Evolutionary conservation across 2,329 filamentous ascomycete genomes (phyloP).

Genomic region (Trichocomaceae sp.): DNA sequence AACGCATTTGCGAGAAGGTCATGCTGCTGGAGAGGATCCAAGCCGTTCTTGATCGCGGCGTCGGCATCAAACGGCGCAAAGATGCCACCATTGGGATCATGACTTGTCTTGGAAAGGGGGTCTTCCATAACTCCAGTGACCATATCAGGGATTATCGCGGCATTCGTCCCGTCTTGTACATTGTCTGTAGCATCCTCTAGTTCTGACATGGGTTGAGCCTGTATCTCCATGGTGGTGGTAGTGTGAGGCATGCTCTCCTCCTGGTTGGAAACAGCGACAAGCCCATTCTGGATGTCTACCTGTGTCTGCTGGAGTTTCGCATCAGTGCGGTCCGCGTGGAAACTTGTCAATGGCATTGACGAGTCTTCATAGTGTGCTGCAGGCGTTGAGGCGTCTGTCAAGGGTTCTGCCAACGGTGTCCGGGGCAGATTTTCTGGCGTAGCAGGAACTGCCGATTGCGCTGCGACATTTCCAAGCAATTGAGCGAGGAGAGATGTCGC

Average conservation of each 20-base stretch:
- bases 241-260: not conserved
- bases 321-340: not conserved
- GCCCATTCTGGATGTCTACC: not conserved
- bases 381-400: conserved; percentile 13
- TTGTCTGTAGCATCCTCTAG: not conserved
- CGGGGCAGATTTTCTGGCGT: conserved; percentile 13
- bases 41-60: conserved; percentile 26
- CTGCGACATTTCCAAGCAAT: conserved; percentile 29
- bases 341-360: not conserved
- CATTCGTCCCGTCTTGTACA: not conserved
- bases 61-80: conserved; percentile 31
- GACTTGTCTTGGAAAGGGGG: conserved; percentile 24
- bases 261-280: conserved; percentile 1
- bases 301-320: not conserved
- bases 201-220: not conserved
- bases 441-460: conserved; percentile 20
- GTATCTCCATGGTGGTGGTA: not conserved
- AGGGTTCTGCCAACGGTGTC: conserved; percentile 12
- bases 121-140: conserved; percentile 29
- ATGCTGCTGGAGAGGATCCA: conserved; percentile 35
- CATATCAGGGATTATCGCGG: conserved; percentile 19
- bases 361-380: conserved; percentile 7
- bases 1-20: conserved; percentile 36
- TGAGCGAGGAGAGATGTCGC: conserved; percentile 38
- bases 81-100: conserved; percentile 29